Base-by-base conservation (phyloP, 2,329 filamentous ascomycete species). In the Hyphodiscus sp. region DNA sequence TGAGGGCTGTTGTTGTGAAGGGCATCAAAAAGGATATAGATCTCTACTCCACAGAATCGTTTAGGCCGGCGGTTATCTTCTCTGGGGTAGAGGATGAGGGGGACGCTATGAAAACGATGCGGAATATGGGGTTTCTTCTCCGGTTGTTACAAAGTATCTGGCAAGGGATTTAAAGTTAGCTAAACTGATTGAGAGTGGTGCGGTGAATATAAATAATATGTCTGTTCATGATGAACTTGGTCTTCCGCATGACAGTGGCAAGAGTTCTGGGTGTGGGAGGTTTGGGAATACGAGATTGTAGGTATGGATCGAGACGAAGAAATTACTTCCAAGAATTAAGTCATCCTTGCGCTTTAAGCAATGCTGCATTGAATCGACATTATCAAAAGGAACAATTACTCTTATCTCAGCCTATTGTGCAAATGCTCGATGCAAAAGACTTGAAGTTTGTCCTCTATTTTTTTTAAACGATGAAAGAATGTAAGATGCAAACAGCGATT, bases 91-190 rank as follows among this genome's bases (percentile, higher is more conserved):
- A 82, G n/a, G 75, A 71, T 2, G 85, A 89, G 47, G 86, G 89
- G 30, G 85, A 91, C 59, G 89, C 87, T 0, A 69, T 94, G 20
- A 72, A 75, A 95, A 95, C 65, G 87, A 92, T 63, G 90, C 86
- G 1, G 86, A 90, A 48, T 94, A 91, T 65, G 89, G 89, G 2
- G 76, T 95, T 10, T 75, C 76, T 2, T 78, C 82, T 2, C 79
- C 87, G 0, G 79, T 95, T 1, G 95, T 90, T 68, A 91, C 88
- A 0, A 73, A 79, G 60, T 82, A 89, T 65, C 70, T 92, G 50
- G 70, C 75, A 48, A 72, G 75, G 43, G 85, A 76, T 0, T 66
- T 87, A 57, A 73, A 78, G 5, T 69, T 87, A n/a, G 83, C 84
- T 6, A 76, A 73, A 58, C 73, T 76, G 55, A 81, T 87, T 55